Evolutionary conservation across 2,329 filamentous ascomycete genomes (phyloP).

Genomic region (Purpureocillium lavendulum): DNA sequence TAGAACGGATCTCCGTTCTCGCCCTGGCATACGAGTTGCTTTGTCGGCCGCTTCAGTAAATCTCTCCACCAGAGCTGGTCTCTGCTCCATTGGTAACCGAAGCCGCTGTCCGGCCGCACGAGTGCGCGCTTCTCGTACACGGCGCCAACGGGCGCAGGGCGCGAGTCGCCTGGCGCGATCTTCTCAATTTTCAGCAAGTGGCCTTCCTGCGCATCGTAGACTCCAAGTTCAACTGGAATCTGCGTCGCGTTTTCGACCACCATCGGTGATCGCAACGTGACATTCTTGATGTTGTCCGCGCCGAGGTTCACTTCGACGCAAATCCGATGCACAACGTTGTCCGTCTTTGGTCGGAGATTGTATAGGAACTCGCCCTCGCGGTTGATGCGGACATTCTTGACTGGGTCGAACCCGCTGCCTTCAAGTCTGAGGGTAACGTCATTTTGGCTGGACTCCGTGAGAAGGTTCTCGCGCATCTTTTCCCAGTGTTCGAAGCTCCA

Average conservation of each 20-base stretch:
- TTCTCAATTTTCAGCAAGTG: conserved; percentile 97
- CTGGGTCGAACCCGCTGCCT: conserved; percentile 85
- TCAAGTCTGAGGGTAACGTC: conserved; percentile 78
- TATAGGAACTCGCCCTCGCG: conserved; percentile 93
- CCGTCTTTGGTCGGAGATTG: conserved; percentile 77
- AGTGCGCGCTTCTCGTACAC: conserved; percentile 84
- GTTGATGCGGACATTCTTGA: conserved; percentile 81
- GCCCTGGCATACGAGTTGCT: conserved; percentile 80
- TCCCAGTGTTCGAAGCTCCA: conserved; percentile 98
- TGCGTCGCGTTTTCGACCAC: conserved; percentile 94
- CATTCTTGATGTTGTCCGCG: conserved; percentile 95
- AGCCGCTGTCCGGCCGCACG: conserved; percentile 86
- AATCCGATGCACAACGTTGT: conserved; percentile 77
- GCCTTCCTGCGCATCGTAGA: conserved; percentile 80
- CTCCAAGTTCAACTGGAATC: conserved; percentile 86
- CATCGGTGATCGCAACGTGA: conserved; percentile 86
- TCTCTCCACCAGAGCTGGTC: conserved; percentile 92
- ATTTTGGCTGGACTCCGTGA: conserved; percentile 72
- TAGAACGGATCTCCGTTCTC: conserved; percentile 89
- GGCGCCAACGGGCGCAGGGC: conserved; percentile 86
- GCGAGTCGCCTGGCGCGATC: conserved; percentile 81
- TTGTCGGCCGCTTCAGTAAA: conserved; percentile 72
- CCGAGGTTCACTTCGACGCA: conserved; percentile 88
- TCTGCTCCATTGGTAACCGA: conserved; percentile 91
- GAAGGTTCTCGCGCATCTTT: conserved; percentile 88